phyloP scores from a whole-genome alignment of 2,329 filamentous ascomycete species.

The Lachnellula suecica region DNA sequence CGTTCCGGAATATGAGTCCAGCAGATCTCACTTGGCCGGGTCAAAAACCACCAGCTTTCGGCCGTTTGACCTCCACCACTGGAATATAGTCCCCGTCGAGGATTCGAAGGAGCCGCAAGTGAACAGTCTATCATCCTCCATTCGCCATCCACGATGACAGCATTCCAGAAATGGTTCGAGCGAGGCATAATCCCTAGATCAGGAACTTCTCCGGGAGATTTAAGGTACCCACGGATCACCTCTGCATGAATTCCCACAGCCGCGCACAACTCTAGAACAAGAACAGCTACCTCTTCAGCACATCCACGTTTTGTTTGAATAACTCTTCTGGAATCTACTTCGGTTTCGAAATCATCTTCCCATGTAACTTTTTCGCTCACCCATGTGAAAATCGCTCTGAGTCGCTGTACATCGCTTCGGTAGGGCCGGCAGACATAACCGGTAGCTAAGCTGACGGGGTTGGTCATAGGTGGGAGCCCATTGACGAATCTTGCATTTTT shows the following conservation, averaged over 20 bases:
- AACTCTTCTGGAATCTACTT: constrained; percentile 77
- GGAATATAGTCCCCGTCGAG: constrained; percentile 75
- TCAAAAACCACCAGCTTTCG: constrained; percentile 92
- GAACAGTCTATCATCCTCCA: constrained; percentile 98
- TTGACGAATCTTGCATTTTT: constrained; percentile 92
- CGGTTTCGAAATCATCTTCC: constrained; percentile 93
- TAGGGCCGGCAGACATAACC: constrained; percentile 93
- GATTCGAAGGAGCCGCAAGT: constrained; percentile 87
- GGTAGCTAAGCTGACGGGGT: constrained; percentile 78
- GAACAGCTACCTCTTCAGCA: constrained; percentile 82
- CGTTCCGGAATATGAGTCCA: constrained; percentile 93
- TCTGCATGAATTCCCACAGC: constrained; percentile 88
- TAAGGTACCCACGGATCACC: constrained; percentile 85
- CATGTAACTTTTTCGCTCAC: constrained; percentile 91
- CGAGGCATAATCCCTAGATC: constrained; percentile 82
- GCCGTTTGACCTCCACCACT: constrained; percentile 67
- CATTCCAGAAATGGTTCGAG: constrained; percentile 97
- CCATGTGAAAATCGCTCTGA: constrained; percentile 97
- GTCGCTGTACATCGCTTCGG: constrained; percentile 85
- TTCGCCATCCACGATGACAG: constrained; percentile 86
- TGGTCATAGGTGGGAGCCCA: constrained; percentile 78
- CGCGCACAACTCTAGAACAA: constrained; percentile 91
- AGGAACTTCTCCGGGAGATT: constrained; percentile 78
- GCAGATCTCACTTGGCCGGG: constrained; percentile 83
- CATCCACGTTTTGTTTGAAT: constrained; percentile 82